Base-by-base conservation (phyloP, 352 stramenopile species). In the Pythium dissimile region DNA sequence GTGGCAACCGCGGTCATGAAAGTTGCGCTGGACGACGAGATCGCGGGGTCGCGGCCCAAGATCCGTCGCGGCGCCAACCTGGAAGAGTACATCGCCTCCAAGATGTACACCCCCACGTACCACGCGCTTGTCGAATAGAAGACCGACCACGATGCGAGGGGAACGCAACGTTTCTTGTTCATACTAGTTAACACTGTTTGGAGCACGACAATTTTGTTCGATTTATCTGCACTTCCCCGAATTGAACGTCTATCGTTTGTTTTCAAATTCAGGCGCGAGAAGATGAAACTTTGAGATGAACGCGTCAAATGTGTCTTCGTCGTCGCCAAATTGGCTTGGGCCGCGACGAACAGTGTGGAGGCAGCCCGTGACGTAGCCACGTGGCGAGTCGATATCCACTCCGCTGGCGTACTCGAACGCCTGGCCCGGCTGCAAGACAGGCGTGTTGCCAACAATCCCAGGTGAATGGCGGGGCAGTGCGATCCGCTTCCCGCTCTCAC, bases 61-160 rank as follows among this genome's bases (percentile, higher is more conserved):
- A 88, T 92, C 54, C 78, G 78, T 26, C 77, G 73, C 37, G 68
- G 80, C 37, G 72, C 72, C 8, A 88, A 91, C 55, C 72, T 98
- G 10, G 81, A 97, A 59, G 74, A 77, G 30, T 98, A 89, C 66
- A 87, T 98, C 15, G 75, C 77, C 3, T 92, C 76, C 42, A 98
- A 98, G 75, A 98, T 98, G 92, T 98, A 98, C 72, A 91, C 94
- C 69, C 94, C 94, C 13, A 78, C 88, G 43, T 98, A 98, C 73
- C 89, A 97, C 49, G 79, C 92, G 51, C 67, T 98, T 12, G 86
- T 98, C 35, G 89, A 98, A 61, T 90, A 32, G 7, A 30, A 32
- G 5, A 12, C 11, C 23, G 23, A 16, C 15, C 2, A 45, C n/a
- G n/a, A n/a, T n/a, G n/a, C n/a, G n/a, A n/a, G n/a, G n/a, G n/a